A percentile compares a stretch with the other conserved stretches of the same genome.
These are phyloP conservation scores for Polytrichum formosum DNA, from an alignment of 225 moss, liverwort and hornwort species.

Conservation along the genomic window DNA sequence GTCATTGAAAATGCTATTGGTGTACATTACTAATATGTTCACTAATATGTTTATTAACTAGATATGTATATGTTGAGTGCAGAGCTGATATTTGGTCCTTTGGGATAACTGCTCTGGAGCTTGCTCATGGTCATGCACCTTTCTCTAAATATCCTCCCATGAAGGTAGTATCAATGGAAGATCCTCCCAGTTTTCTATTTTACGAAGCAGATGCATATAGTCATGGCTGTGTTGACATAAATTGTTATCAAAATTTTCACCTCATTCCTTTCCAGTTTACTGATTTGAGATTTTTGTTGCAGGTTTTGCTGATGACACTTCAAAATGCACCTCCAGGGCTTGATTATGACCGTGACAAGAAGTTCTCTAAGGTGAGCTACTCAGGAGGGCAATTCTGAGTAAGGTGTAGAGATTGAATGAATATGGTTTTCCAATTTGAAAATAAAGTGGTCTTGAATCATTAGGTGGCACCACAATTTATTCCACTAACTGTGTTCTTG, in stretches of 20 bases:
- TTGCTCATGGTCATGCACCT: constrained; percentile 96
- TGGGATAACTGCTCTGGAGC: constrained; percentile 97
- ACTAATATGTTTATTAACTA: too few relatives aligned
- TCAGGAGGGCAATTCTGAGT: background rate
- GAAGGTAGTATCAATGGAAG: constrained; percentile 53
- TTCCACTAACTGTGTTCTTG: too few relatives aligned
- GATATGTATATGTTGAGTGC: background rate
- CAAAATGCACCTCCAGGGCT: constrained; percentile 97
- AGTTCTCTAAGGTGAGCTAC: constrained; percentile 68
- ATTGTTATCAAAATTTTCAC: too few relatives aligned
- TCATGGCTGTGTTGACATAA: too few relatives aligned
- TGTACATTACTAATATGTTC: too few relatives aligned
- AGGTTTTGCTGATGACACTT: constrained; percentile 92
- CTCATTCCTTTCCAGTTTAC: constrained; percentile 1
- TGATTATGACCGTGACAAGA: constrained; percentile 82
- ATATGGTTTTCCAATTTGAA: background rate
- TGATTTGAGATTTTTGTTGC: constrained; percentile 3
- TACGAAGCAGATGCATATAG: too few relatives aligned
- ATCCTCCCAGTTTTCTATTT: background rate
- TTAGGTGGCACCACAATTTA: too few relatives aligned
- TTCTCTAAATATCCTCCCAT: constrained; percentile 95
- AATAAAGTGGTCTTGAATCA: too few relatives aligned
- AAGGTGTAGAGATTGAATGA: background rate
- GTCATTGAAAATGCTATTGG: too few relatives aligned
- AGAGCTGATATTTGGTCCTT: constrained; percentile 99